These are phyloP conservation scores for Starmera pachycereana DNA, from an alignment of 805 yeast genomes.

Conservation along the genomic window DNA sequence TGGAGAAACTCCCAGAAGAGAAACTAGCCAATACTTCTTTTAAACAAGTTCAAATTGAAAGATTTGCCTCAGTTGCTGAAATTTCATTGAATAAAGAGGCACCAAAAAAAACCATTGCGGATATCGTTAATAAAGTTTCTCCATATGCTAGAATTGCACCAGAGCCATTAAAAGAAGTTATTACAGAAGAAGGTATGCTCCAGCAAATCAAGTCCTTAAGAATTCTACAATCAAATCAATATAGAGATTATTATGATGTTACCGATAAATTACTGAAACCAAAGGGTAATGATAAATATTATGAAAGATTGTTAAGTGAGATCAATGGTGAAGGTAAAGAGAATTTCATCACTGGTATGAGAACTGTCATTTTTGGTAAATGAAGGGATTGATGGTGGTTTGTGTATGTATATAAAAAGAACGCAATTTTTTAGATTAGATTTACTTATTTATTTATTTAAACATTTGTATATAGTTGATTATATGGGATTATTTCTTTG, in stretches of 20 bases:
- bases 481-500: slow-evolving; percentile 13
- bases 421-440: too few species aligned
- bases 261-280: slow-evolving; percentile 64
- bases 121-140: slow-evolving; percentile 35
- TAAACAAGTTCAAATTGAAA: slow-evolving; percentile 52
- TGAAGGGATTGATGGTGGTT: slow-evolving; percentile 18
- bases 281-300: slow-evolving; percentile 78
- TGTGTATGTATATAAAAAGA: neutral
- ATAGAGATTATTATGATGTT: slow-evolving; percentile 50
- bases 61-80: slow-evolving; percentile 44
- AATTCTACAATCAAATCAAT: slow-evolving; percentile 48
- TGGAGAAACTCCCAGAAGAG: slow-evolving; percentile 61
- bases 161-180: slow-evolving; percentile 37
- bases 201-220: slow-evolving; percentile 51
- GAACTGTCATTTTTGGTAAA: slow-evolving; percentile 70
- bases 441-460: too few species aligned
- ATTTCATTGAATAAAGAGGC: slow-evolving; percentile 24
- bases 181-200: slow-evolving; percentile 34
- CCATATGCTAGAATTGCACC: slow-evolving; percentile 32
- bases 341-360: slow-evolving; percentile 50
- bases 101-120: slow-evolving; percentile 26
- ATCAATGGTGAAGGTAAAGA: slow-evolving; percentile 65
- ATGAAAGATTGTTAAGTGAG: slow-evolving; percentile 59
- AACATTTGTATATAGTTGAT: neutral
- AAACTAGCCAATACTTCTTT: slow-evolving; percentile 60